Percentiles rank a stretch among this genome's conserved stretches.
phyloP scores from a whole-genome alignment of 805 yeast species.

The Candida sphagnicola region DNA sequence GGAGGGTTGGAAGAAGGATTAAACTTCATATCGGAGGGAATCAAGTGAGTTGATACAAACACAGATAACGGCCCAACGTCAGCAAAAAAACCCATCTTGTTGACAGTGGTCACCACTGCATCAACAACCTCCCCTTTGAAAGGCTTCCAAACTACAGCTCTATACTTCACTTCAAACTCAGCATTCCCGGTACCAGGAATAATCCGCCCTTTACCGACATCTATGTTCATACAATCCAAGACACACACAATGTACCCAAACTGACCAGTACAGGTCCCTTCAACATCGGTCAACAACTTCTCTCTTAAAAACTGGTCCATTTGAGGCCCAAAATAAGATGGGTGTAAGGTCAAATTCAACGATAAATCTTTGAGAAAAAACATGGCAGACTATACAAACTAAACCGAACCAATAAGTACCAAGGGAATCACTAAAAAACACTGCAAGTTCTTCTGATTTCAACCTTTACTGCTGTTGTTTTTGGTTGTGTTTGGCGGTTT shows the following conservation, averaged over 20 bases:
- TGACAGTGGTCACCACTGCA: constrained; percentile 91
- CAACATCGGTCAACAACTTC: constrained; percentile 90
- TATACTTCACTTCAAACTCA: constrained; percentile 90
- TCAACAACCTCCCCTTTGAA: constrained; percentile 99
- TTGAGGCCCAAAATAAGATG: constrained; percentile 96
- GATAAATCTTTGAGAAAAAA: constrained; percentile 76
- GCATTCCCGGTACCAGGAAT: constrained; percentile 92
- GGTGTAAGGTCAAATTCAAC: constrained; percentile 88
- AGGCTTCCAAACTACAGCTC: constrained; percentile 98
- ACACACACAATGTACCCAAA: constrained; percentile 97
- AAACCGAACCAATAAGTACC: no score
- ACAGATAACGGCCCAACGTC: constrained; percentile 97
- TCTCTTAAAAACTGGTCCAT: constrained; percentile 92
- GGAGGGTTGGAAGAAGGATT: constrained; percentile 97
- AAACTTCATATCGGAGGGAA: constrained; percentile 89
- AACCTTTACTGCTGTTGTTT: no score
- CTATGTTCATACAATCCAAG: constrained; percentile 88
- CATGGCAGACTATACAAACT: no score
- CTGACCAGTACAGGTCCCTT: constrained; percentile 98
- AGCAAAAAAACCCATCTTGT: constrained; percentile 93
- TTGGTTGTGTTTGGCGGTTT: background rate
- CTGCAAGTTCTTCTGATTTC: no score
- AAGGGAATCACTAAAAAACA: no score
- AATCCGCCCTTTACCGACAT: constrained; percentile 90
- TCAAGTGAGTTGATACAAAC: constrained; percentile 89